Evolutionary conservation across 768 basidiomycete genomes (phyloP).

Genomic region (Termitomyces sp.): DNA sequence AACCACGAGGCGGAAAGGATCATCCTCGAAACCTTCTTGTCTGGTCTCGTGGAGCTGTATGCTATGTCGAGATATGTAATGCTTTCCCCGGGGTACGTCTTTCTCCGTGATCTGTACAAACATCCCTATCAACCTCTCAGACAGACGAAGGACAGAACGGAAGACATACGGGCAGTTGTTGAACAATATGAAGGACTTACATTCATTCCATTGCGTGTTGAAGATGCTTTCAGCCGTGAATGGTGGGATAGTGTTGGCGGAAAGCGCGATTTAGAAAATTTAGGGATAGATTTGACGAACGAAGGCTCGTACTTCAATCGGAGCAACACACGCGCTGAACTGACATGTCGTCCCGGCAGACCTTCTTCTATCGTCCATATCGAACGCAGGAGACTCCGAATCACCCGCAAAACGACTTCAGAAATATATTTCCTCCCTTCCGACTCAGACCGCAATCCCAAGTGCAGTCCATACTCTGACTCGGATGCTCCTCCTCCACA

Average conservation of each 20-base stretch:
- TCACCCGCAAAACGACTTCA: constrained; percentile 35
- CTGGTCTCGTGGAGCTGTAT: constrained; percentile 62
- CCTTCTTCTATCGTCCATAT: constrained; percentile 27
- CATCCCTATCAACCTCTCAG: constrained; percentile 16
- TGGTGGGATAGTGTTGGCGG: constrained; percentile 64
- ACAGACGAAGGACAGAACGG: constrained; percentile 56
- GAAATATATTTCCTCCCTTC: constrained; percentile 61
- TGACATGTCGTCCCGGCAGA: constrained; percentile 22
- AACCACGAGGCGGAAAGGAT: constrained; percentile 53
- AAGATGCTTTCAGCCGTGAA: constrained; percentile 67
- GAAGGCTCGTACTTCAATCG: constrained; percentile 40
- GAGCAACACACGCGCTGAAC: not conserved
- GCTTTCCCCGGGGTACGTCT: constrained; percentile 60
- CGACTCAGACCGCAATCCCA: constrained; percentile 70
- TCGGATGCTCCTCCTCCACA: constrained; percentile 69
- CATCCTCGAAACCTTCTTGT: constrained; percentile 64
- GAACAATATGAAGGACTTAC: constrained; percentile 49
- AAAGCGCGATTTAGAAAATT: constrained; percentile 18
- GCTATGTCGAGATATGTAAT: constrained; percentile 68
- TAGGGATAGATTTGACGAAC: constrained; percentile 48
- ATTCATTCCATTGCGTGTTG: constrained; percentile 63
- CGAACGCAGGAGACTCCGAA: constrained; percentile 8
- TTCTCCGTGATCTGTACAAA: constrained; percentile 4
- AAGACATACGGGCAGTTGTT: constrained; percentile 48
- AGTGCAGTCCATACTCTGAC: constrained; percentile 57